Evolutionary conservation across 306 rosid genomes (phyloP), one percentile per base, ranked within the genome.

Genomic region (Psophocarpus tetragonolobus): DNA sequence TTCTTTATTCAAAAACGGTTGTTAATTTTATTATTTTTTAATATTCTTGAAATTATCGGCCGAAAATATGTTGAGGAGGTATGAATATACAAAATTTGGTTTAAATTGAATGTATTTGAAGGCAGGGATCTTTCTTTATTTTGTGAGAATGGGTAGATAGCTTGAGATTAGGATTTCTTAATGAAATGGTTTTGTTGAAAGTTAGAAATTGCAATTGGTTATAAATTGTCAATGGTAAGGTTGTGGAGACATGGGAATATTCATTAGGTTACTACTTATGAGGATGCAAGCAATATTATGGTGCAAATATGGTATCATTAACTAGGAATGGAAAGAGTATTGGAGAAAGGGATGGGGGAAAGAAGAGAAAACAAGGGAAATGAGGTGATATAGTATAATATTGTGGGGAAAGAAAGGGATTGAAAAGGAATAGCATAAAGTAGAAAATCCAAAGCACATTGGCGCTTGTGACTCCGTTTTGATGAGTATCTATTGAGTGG

Each of bases 401-500:
- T 82, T 50, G 68, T 14, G 67, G 30, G 20, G 47, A 44, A 5
- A 5, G 36, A 78, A 17, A 68, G 68, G 53, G 36, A 78, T 38
- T 32, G 79, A 50, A 54, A 71, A 45, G 68, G 73, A 72, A 78
- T 9, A 33, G 54, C 76, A 83, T 67, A 56, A 66, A 66, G 76
- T 23, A 10, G 23, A 47, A 58, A 68, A 68, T 74, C 53, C 62
- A 68, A 79, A 68, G 62, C 35, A 53, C 56, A 6, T 67, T 61
- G 60, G 78, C 65, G 60, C 63, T 65, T 36, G 75, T 45, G 61
- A 29, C 45, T 24, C 18, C 27, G 30, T 60, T 75, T 60, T 30
- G 21, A 63, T 77, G 42, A 57, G 65, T 71, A 63, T 73, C 75
- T 24, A 66, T 56, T 48, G 2, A 83, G 84, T 74, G 84, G 84